Base-by-base conservation (phyloP, 2,329 filamentous ascomycete species). In the Beauveria caledonica region DNA sequence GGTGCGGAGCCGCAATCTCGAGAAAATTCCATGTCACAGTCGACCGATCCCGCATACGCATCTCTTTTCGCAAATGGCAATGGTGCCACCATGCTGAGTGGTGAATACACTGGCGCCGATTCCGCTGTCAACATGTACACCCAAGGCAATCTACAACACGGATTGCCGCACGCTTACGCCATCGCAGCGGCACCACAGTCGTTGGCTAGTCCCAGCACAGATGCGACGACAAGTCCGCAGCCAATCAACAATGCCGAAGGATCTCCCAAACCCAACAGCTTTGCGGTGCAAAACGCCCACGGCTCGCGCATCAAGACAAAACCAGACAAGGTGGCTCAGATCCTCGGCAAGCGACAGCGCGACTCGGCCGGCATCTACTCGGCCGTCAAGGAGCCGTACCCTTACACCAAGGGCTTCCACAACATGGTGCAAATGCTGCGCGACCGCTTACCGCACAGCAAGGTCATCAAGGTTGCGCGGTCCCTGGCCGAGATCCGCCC, bases 351-450 rank as follows among this genome's bases (percentile, higher is more conserved):
- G 70, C 78, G 84, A 25, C 77, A 80, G 58, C 79, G 84, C 44
- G 91, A 97, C 69, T 88, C 92, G 5, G 92, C 90, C 0, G 83
- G 85, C 53, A 90, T 97, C 60, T 99, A 97, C 72, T 86, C 92
- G 63, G 88, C 85, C 45, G 91, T 99, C 68, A 92, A 89, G 63
- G 88, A 94, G 68, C 92, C 94, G 5, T 97, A 97, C 70, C 87
- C 90, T 10, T 97, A 97, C 69, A 92, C 92, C 1, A 84, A 85
- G 48, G 91, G 90, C 21, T 97, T 96, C 72, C 94, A 99, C 74
- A 89, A 87, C 64, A 83, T 97, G 64, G 91, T 92, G 48, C 86
- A 86, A 9, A 86, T 92, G 63, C 80, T 97, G 40, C 85, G 91
- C 70, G 85, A 85, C 54, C 88, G 92, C 21, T 92, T 96, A 68